phyloP scores from a whole-genome alignment of 116 monocot genomes.

The Dioscorea cayenensis region DNA sequence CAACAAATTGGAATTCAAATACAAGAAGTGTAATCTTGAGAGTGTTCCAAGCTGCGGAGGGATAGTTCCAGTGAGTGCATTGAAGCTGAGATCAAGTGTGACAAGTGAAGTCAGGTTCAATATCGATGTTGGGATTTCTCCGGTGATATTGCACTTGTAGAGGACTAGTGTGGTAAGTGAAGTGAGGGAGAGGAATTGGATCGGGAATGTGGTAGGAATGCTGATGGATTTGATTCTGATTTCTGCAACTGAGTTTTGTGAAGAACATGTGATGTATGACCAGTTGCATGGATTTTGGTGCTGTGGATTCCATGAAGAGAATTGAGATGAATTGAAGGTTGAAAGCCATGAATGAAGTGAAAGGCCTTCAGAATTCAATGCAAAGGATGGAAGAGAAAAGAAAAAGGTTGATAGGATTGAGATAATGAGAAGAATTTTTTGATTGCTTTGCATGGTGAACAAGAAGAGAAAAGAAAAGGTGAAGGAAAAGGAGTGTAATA shows the following conservation, averaged over 20 bases:
- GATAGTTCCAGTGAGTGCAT: conserved; percentile 18
- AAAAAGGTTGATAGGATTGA: background rate
- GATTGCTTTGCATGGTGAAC: too few relatives aligned
- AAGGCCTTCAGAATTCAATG: conserved; percentile 19
- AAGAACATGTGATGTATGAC: conserved; percentile 18
- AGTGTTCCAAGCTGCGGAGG: conserved; percentile 18
- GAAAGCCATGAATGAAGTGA: conserved; percentile 29
- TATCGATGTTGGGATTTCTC: conserved; percentile 16
- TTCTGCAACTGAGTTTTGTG: conserved; percentile 14
- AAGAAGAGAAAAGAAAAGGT: too few relatives aligned
- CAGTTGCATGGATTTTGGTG: conserved; percentile 21
- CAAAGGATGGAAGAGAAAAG: conserved; percentile 1
- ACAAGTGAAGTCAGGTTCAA: conserved; percentile 6
- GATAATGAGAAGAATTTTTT: background rate
- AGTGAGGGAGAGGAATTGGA: conserved; percentile 6
- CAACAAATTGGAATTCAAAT: conserved; percentile 20
- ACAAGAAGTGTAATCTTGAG: conserved; percentile 9
- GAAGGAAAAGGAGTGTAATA: too few relatives aligned
- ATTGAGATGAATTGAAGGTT: conserved; percentile 21
- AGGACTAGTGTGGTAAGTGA: conserved; percentile 16
- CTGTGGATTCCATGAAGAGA: conserved; percentile 25
- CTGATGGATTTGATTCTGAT: conserved; percentile 19
- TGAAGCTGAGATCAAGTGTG: conserved; percentile 23
- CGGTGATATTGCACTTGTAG: conserved; percentile 13
- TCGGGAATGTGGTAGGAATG: conserved; percentile 14